Percentiles rank a stretch among this genome's conserved stretches.
These are phyloP conservation scores for Aspergillus awamori DNA, from an alignment of 2,329 filamentous ascomycete species.

Conservation along the genomic window DNA sequence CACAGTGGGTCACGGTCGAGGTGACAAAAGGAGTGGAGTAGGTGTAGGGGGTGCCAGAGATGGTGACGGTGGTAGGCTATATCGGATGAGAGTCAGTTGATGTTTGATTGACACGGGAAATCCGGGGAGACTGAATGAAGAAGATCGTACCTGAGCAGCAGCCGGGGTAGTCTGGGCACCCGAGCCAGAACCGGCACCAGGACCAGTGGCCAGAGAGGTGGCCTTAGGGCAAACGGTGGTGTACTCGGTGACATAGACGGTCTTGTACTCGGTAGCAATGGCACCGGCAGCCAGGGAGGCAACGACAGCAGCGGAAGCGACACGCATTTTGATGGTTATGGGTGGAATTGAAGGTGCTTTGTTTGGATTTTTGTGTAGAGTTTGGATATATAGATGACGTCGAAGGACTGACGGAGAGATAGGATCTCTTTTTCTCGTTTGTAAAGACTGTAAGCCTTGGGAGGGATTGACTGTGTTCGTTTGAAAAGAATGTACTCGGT, in stretches of 20 bases:
- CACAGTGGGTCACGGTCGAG: conserved; percentile 55
- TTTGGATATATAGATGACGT: conserved; percentile 6
- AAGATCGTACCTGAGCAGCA: conserved; percentile 55
- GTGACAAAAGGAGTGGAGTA: conserved; percentile 57
- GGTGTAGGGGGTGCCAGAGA: conserved; percentile 73
- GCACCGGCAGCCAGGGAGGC: conserved; percentile 45
- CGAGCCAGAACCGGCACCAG: neutral
- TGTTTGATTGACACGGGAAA: neutral
- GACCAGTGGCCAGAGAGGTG: conserved; percentile 65
- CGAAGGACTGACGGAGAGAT: conserved; percentile 28
- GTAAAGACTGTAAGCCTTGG: conserved; percentile 21
- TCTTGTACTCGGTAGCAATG: conserved; percentile 50
- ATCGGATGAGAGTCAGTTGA: neutral
- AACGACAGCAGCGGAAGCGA: conserved; percentile 46
- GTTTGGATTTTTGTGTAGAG: neutral
- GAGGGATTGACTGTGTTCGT: conserved; percentile 15
- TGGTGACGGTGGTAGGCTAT: conserved; percentile 68
- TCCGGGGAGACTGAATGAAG: neutral
- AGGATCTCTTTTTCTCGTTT: conserved; percentile 6
- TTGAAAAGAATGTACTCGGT: conserved; percentile 45
- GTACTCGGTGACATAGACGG: conserved; percentile 66
- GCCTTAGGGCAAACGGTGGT: conserved; percentile 73
- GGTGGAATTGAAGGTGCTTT: neutral
- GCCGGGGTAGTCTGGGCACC: conserved; percentile 66
- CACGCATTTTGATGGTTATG: conserved; percentile 51